Percentiles rank a stretch among this genome's conserved stretches.
Evolutionary conservation across 2,329 filamentous ascomycete genomes (phyloP).

Genomic region (Fonsecaea erecta): DNA sequence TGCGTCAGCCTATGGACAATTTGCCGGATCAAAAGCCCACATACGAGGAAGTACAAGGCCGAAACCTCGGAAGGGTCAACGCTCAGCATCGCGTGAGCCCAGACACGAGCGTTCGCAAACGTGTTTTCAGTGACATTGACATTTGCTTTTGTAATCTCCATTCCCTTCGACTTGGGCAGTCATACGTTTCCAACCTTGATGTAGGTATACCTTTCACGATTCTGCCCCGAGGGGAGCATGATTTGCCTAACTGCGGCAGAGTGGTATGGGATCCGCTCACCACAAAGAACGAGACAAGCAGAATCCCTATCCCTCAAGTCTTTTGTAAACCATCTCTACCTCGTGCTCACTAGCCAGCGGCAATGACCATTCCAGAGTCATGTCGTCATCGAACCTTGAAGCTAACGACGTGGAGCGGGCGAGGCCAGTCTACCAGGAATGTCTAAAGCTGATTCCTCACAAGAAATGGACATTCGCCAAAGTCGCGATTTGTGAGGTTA

Average conservation of each 20-base stretch:
- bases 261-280: too few species aligned
- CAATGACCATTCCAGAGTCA: constrained; percentile 3
- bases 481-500: too few species aligned
- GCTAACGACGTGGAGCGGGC: constrained; percentile 74
- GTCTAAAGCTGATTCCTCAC: constrained; percentile 85
- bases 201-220: too few species aligned
- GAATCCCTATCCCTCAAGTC: neutral
- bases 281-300: too few species aligned
- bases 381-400: constrained; percentile 21
- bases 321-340: neutral
- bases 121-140: constrained; percentile 32
- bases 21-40: neutral
- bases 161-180: too few species aligned
- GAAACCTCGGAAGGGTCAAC: constrained; percentile 56
- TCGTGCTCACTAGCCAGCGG: neutral
- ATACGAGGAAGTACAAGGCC: constrained; percentile 61
- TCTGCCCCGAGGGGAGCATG: too few species aligned
- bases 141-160: too few species aligned
- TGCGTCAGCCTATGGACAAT: neutral
- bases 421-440: constrained; percentile 88
- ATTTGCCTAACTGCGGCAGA: too few species aligned
- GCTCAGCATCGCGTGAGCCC: constrained; percentile 54
- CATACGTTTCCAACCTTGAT: too few species aligned
- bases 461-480: constrained; percentile 98
- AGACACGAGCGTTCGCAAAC: constrained; percentile 45